Conservation (phyloP, 2,329 filamentous ascomycete species). For the Neofusicoccum cordaticola region DNA sequence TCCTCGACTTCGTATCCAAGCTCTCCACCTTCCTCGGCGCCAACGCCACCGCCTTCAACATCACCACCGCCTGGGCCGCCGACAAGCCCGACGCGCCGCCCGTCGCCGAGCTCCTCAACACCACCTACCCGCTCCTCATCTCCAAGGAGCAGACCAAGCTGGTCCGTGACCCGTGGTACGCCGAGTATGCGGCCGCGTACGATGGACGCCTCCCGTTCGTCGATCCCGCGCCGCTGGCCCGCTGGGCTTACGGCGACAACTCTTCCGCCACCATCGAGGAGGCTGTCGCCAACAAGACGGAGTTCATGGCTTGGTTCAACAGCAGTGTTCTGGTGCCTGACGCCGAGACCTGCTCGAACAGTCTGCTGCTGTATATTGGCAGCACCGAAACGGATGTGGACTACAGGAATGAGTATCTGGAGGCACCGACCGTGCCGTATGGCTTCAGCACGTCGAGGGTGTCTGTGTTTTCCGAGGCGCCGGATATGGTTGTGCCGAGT, state of each 20-base stretch:
- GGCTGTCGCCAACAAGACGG: slow-evolving; percentile 51
- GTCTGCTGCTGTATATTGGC: slow-evolving; percentile 50
- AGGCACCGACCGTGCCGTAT: slow-evolving; percentile 44
- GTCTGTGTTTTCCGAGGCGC: slow-evolving; percentile 47
- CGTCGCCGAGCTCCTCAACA: slow-evolving; percentile 39
- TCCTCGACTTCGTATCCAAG: slow-evolving; percentile 42
- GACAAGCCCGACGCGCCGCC: slow-evolving; percentile 31
- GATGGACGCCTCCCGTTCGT: slow-evolving; percentile 49
- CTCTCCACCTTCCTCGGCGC: slow-evolving; percentile 44
- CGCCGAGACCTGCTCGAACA: slow-evolving; percentile 47
- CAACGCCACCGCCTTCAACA: slow-evolving; percentile 35
- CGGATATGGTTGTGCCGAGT: slow-evolving; percentile 47
- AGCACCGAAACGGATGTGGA: slow-evolving; percentile 36
- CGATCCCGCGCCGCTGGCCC: slow-evolving; percentile 47
- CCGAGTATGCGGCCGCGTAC: slow-evolving; percentile 47
- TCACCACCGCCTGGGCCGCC: slow-evolving; percentile 36
- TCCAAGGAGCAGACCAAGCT: slow-evolving; percentile 47
- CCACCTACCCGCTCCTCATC: slow-evolving; percentile 49
- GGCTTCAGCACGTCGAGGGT: slow-evolving; percentile 51
- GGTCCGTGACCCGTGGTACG: slow-evolving; percentile 50
- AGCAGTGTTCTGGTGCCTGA: slow-evolving; percentile 43
- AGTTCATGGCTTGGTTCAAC: slow-evolving; percentile 50
- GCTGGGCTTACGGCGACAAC: slow-evolving; percentile 49
- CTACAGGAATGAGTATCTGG: slow-evolving; percentile 46
- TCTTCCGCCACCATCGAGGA: slow-evolving; percentile 38